These are phyloP conservation scores for Wallemia ichthyophaga DNA, from an alignment of 1,284 basidiomycete species.

Conservation along the genomic window DNA sequence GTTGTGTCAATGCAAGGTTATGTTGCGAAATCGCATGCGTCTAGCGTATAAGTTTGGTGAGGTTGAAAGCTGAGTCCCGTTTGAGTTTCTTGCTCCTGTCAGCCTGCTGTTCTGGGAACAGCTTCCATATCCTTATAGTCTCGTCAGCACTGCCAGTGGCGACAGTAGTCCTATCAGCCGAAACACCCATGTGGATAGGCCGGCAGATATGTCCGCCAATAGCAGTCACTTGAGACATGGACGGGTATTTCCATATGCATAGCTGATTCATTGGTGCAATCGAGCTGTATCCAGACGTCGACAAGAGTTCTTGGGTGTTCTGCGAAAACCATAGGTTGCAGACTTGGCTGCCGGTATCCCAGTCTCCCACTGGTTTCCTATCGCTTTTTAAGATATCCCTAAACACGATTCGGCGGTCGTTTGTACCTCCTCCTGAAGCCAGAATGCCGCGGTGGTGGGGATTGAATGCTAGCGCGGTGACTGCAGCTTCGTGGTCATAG, in stretches of 20 bases:
- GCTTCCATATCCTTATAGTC: conserved; percentile 24
- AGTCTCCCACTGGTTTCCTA: conserved; percentile 34
- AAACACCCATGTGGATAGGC: conserved; percentile 88
- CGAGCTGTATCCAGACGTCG: conserved; percentile 85
- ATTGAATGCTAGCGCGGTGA: conserved; percentile 97
- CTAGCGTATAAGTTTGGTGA: not conserved
- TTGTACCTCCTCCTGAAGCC: conserved; percentile 85
- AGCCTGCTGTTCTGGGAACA: not conserved
- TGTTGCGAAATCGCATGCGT: not conserved
- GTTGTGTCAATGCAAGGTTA: not conserved
- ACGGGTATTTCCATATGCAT: conserved; percentile 90
- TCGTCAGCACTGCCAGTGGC: conserved; percentile 96
- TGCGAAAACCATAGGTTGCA: conserved; percentile 92
- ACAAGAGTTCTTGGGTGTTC: conserved; percentile 85
- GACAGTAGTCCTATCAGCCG: conserved; percentile 83
- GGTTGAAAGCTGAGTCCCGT: not conserved
- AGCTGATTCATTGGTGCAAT: conserved; percentile 89
- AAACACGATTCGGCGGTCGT: conserved; percentile 86
- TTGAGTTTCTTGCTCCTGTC: not conserved
- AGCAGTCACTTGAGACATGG: conserved; percentile 69
- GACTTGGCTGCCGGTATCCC: conserved; percentile 86
- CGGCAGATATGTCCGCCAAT: conserved; percentile 79
- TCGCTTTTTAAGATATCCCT: conserved; percentile 83
- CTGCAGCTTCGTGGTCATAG: conserved; percentile 81
- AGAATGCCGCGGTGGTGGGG: conserved; percentile 73